Evolutionary conservation across 2,329 filamentous ascomycete genomes (phyloP).

Genomic region (Colletotrichum australisinense): DNA sequence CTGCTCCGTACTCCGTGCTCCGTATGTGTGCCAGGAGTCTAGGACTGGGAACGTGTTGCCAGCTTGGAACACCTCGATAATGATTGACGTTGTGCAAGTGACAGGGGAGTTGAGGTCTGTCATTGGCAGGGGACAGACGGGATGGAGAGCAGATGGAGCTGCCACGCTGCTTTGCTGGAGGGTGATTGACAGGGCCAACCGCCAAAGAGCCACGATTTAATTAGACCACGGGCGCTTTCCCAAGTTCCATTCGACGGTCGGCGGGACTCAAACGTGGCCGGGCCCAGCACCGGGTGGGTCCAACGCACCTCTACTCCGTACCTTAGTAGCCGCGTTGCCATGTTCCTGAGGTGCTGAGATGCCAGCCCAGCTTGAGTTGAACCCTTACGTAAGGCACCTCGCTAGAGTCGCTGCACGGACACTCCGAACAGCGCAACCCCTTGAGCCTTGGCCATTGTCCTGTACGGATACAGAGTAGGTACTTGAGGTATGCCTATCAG

Average conservation of each 20-base stretch:
- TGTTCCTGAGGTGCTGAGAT: conserved; percentile 6
- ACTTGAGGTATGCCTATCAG: neutral
- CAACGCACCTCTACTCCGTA: neutral
- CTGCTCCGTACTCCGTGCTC: no score
- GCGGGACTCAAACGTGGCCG: neutral
- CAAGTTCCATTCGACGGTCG: neutral
- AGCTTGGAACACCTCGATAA: conserved; percentile 24
- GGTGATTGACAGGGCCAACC: neutral
- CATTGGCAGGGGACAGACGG: conserved; percentile 1
- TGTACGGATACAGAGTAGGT: neutral
- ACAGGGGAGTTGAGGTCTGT: neutral
- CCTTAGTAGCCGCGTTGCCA: neutral
- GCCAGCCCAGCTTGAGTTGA: neutral
- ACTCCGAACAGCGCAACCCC: neutral
- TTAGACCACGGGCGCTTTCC: neutral
- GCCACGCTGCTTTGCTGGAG: conserved; percentile 12
- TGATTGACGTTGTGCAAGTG: conserved; percentile 11
- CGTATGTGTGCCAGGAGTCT: neutral
- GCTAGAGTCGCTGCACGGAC: neutral
- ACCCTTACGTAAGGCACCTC: neutral
- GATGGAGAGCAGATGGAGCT: neutral
- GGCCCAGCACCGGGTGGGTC: neutral
- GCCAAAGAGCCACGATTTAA: conserved; percentile 2
- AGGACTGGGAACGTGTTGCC: conserved; percentile 11
- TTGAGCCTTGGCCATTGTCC: neutral